A percentile compares a stretch with the other conserved stretches of the same genome.
phyloP scores from a whole-genome alignment of 345 rosid species.

The Boechera stricta region DNA sequence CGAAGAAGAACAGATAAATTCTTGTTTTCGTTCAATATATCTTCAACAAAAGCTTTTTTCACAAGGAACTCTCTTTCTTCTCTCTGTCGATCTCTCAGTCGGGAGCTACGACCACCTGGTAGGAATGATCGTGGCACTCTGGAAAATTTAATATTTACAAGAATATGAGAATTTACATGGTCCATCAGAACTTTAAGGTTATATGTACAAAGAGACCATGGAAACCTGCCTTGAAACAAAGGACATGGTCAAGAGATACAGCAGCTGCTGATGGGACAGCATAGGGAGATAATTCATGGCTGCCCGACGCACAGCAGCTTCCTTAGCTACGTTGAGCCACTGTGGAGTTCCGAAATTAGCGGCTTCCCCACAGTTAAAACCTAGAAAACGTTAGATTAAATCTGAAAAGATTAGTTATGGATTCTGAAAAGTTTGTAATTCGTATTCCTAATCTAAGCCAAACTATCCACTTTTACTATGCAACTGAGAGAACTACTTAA shows the following conservation, averaged over 20 bases:
- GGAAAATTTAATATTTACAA: conserved; percentile 43
- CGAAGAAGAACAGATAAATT: conserved; percentile 62
- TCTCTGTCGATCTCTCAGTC: conserved; percentile 88
- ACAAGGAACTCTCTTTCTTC: conserved; percentile 92
- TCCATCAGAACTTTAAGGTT: conserved; percentile 4
- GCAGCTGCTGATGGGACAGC: conserved; percentile 98
- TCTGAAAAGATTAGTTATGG: conserved; percentile 19
- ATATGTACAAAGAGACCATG: conserved; percentile 20
- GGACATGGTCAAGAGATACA: conserved; percentile 97
- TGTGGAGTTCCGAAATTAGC: conserved; percentile 99
- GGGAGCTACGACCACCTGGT: conserved; percentile 97
- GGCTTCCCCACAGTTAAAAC: conserved; percentile 99
- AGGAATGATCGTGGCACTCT: conserved; percentile 95
- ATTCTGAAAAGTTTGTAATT: background rate
- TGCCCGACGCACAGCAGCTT: conserved; percentile 98
- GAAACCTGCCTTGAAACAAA: conserved; percentile 80
- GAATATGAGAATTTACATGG: conserved; percentile 33
- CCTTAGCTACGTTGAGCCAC: conserved; percentile 97
- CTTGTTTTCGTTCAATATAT: conserved; percentile 73
- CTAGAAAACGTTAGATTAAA: conserved; percentile 43
- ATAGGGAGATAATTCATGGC: conserved; percentile 99
- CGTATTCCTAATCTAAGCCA: conserved; percentile 21
- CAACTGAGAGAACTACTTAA: conserved; percentile 15
- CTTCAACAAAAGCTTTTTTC: conserved; percentile 90
- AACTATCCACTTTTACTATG: conserved; percentile 21